Percentiles rank a stretch among this genome's conserved stretches.
phyloP scores from a whole-genome alignment of 2,329 filamentous ascomycete genomes.

The Zasmidium citrigriseum region DNA sequence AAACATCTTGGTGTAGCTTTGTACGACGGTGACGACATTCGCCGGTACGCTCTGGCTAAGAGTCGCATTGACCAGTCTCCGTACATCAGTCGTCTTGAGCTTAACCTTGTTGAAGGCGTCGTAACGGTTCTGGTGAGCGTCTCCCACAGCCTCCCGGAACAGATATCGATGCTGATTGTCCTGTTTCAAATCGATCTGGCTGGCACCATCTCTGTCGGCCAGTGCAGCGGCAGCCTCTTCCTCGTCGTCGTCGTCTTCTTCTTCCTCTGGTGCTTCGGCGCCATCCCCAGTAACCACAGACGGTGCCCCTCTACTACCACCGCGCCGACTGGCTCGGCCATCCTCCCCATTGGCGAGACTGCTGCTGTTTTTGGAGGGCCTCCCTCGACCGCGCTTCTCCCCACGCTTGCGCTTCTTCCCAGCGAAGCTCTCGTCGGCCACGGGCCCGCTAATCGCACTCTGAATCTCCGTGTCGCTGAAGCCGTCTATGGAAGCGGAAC shows the following conservation, averaged over 20 bases:
- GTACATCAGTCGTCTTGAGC: constrained; percentile 67
- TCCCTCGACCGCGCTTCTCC: constrained; percentile 27
- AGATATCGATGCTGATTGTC: constrained; percentile 26
- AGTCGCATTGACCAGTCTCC: constrained; percentile 76
- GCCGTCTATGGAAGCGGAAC: constrained; percentile 32
- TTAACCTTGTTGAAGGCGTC: constrained; percentile 71
- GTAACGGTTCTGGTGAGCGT: constrained; percentile 69
- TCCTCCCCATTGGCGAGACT: constrained; percentile 37
- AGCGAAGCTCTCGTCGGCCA: constrained; percentile 42
- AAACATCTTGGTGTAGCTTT: constrained; percentile 74
- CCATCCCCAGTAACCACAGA: constrained; percentile 34
- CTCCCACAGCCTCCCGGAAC: constrained; percentile 52
- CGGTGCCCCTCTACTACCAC: constrained; percentile 31
- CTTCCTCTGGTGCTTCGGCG: constrained; percentile 42
- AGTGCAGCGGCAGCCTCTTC: constrained; percentile 54
- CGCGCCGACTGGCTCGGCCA: constrained; percentile 19
- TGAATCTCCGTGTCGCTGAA: constrained; percentile 38
- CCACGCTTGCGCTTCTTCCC: constrained; percentile 30
- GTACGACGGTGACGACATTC: constrained; percentile 74
- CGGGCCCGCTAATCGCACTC: constrained; percentile 33
- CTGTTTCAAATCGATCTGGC: constrained; percentile 22
- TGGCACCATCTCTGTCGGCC: constrained; percentile 38
- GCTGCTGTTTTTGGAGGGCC: constrained; percentile 27
- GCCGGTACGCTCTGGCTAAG: constrained; percentile 76
- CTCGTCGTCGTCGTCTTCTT: constrained; percentile 54